Base-by-base conservation (phyloP, 2,329 filamentous ascomycete species). In the Chaetomiaceae sp. region DNA sequence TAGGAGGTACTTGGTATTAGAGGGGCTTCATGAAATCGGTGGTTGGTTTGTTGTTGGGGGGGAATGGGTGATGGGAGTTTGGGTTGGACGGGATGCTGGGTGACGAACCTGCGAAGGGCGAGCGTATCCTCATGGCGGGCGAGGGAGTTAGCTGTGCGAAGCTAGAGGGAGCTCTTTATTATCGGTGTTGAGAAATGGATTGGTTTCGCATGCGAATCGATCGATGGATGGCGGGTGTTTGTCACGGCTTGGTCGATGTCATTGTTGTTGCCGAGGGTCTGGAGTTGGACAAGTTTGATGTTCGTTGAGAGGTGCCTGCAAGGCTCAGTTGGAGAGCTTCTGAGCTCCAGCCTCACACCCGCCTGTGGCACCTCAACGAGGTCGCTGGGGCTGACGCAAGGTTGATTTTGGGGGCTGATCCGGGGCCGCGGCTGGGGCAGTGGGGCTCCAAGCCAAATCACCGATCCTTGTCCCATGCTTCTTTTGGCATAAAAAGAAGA, bases 81-180 rank as follows among this genome's bases (percentile, higher is more conserved):
- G 27, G 4, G 27, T 6, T 31, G 9, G 27, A 12, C 3, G 9
- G 27, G 3, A 31, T 31, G 27, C n/a, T 6, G 19, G 19, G 34
- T 14, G 25, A 39, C 82, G 66, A 76, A 94, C 91, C 89, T 74
- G 90, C 90, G 68, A 96, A 95, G 51, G 88, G 87, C 65, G 91
- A 82, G 67, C 91, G 84, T 75, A 96, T 89, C 71, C 89, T 88
- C 87, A 95, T 94, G 52, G 8, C 22, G 39, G 20, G 38, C 6
- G 31, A 42, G 43, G 25, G 25, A 27, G 27, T 12, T 31, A 31
- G 8, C 27, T 31, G 4, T 11, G 25, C 8, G 27, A 3, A 31
- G 27, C 29, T 31, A 31, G 3, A 36, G 33, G 33, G 6, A 31
- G 27, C 27, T 27, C 25, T 27, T 27, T 9, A 9, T 6, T 27